These are phyloP conservation scores for Alternaria burnsii DNA, from an alignment of 2,329 filamentous ascomycete species.

Conservation along the genomic window DNA sequence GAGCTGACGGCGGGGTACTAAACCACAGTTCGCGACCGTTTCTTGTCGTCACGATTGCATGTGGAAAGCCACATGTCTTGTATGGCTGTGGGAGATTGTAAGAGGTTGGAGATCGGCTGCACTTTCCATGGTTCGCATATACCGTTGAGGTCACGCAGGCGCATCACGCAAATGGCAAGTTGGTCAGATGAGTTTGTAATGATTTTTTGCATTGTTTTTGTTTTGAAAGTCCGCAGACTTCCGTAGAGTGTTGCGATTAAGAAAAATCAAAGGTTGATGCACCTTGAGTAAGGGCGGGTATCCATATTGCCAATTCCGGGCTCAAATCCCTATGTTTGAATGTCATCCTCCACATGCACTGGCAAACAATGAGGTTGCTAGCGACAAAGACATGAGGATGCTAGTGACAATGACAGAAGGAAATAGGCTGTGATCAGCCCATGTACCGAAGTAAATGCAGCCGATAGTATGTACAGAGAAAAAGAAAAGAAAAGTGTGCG, in stretches of 20 bases:
- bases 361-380: constrained; percentile 1
- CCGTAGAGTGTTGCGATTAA: constrained; percentile 10
- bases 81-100: not conserved
- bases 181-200: not conserved
- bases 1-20: constrained; percentile 18
- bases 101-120: not conserved
- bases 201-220: constrained; percentile 7
- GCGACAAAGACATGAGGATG: not conserved
- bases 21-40: constrained; percentile 15
- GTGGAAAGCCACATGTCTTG: not conserved
- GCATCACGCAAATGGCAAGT: not conserved
- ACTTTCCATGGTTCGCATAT: not conserved
- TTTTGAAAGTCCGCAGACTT: not conserved
- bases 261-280: constrained; percentile 29
- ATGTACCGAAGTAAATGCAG: constrained; percentile 11
- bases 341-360: constrained; percentile 12
- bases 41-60: constrained; percentile 17
- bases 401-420: constrained; percentile 3
- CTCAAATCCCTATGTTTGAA: constrained; percentile 23
- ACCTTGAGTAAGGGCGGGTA: constrained; percentile 44
- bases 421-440: not conserved
- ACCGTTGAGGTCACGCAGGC: not conserved
- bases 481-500: constrained; percentile 23
- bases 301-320: constrained; percentile 39
- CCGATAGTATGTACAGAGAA: constrained; percentile 25